Evolutionary conservation across 345 rosid species (phyloP), one percentile per base, ranked within the genome.

Genomic region (Acer yangbiense): DNA sequence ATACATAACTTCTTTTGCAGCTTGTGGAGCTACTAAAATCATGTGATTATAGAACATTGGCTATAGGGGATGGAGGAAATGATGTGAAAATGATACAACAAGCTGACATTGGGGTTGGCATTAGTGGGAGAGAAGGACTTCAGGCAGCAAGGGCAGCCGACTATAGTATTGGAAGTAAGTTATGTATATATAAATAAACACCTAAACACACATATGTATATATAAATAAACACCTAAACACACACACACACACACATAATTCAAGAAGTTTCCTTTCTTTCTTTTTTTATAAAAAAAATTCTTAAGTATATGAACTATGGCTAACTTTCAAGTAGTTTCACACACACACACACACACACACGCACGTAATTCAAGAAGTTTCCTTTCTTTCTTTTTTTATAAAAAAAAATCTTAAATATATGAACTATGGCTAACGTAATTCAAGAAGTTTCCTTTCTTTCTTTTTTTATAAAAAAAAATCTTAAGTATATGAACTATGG

Each of bases 91-190:
- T 96, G 99, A 96, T 96, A 80, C 99, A 96, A 74, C 94, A 96
- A 87, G 98, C 99, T 76, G 99, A 94, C 79, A 92, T 96, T 35
- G 98, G 99, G 48, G 96, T 96, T 71, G 98, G 99, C 78, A 96
- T 96, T 74, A 96, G 99, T 68, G 98, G 98, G 80, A 92, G 98
- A 88, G 99, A 96, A 88, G 98, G 99, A 35, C 85, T 94, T 75
- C 99, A 94, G 88, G 99, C 99, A 78, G 98, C 99, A 44, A 91
- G 98, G 81, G 99, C 99, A 61, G 98, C 99, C 62, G 99, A 96
- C 84, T 94, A 96, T 82, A 94, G 98, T 79, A 94, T 94, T 80
- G 99, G 99, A 80, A 91, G 98, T 96, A 91, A 91, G 90, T 72
- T 71, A 18, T 50, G 10, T 9, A 23, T 16, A n/a, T 60, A 20